These are phyloP conservation scores for Syzygium aqueum DNA, from an alignment of 345 rosid genomes.

Conservation along the genomic window DNA sequence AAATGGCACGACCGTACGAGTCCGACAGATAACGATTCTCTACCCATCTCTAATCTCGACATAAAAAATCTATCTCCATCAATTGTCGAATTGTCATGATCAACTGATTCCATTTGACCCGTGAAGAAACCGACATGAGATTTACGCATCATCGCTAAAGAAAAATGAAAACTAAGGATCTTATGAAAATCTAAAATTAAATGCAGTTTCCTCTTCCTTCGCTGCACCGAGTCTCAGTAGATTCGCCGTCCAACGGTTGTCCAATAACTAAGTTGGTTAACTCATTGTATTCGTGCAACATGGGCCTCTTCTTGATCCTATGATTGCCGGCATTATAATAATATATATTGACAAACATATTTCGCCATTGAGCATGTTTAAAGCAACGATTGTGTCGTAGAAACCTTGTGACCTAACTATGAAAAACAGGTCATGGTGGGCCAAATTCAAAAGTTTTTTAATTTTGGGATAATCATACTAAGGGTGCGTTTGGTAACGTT, in stretches of 20 bases:
- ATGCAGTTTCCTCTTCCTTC: neutral
- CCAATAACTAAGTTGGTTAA: accelerated
- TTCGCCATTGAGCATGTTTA: accelerated
- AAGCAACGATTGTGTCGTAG: neutral
- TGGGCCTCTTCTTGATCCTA: too few relatives aligned
- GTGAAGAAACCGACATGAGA: accelerated
- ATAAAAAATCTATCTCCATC: accelerated
- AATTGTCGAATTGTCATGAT: accelerated
- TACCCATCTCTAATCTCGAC: neutral
- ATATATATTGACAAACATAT: neutral
- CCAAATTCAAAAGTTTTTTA: neutral
- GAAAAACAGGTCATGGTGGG: neutral
- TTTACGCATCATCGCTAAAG: neutral
- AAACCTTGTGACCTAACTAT: neutral
- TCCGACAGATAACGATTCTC: neutral
- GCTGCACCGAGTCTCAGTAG: accelerated
- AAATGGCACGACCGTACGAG: neutral
- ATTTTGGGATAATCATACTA: too few relatives aligned
- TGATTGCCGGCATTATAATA: neutral
- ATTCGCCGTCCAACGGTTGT: neutral
- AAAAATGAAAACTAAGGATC: neutral
- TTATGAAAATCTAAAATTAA: neutral
- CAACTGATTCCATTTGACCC: accelerated
- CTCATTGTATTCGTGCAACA: accelerated
- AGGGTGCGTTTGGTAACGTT: too few relatives aligned